These are phyloP conservation scores for Aspergillus floridensis DNA, from an alignment of 2,329 filamentous ascomycete species.

Conservation along the genomic window DNA sequence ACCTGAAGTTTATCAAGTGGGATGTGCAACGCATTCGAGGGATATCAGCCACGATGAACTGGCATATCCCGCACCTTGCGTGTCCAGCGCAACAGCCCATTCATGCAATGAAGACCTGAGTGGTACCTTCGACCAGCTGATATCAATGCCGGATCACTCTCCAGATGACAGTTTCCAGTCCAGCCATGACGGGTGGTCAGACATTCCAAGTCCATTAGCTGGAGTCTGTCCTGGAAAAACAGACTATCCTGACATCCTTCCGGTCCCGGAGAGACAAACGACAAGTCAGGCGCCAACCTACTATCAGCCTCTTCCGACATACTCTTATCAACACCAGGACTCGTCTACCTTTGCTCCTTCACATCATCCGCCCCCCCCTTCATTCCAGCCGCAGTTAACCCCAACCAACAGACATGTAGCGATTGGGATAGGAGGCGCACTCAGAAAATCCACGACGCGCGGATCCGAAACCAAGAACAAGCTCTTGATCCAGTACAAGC, in stretches of 20 bases:
- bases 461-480: slow-evolving; percentile 32
- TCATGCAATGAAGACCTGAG: background rate
- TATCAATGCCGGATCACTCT: background rate
- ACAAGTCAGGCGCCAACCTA: background rate
- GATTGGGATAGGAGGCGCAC: background rate
- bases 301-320: background rate
- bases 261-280: background rate
- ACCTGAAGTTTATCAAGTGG: background rate
- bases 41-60: background rate
- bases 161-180: slow-evolving; percentile 6
- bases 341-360: background rate
- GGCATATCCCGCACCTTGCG: slow-evolving; percentile 3
- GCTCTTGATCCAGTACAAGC: slow-evolving; percentile 43
- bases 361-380: background rate
- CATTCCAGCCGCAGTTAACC: background rate
- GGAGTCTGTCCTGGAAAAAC: background rate
- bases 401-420: background rate
- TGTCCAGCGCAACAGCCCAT: background rate
- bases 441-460: slow-evolving; percentile 13
- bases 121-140: slow-evolving; percentile 1
- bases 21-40: slow-evolving; percentile 6
- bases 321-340: background rate
- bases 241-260: background rate
- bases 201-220: slow-evolving; percentile 4
- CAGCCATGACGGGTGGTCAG: background rate